These are phyloP conservation scores for Vickermania spadyakhi DNA, from an alignment of 208 protist genomes.

Conservation along the genomic window DNA sequence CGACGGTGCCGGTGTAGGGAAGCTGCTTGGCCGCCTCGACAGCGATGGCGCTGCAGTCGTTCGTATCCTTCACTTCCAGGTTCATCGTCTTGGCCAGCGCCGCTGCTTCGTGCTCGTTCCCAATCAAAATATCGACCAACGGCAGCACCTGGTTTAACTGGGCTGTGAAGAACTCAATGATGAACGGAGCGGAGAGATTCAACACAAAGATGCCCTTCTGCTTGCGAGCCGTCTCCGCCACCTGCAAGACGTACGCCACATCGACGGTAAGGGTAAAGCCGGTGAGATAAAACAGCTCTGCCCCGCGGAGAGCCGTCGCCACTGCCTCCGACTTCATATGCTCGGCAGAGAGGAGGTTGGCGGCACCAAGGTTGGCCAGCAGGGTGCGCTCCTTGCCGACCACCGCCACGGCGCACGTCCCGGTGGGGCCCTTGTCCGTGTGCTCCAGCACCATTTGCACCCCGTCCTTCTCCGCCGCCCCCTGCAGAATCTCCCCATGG, in stretches of 20 bases:
- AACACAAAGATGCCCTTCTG: slow-evolving; percentile 88
- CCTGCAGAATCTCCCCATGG: slow-evolving; percentile 82
- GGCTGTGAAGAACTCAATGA: slow-evolving; percentile 94
- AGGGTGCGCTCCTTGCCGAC: slow-evolving; percentile 91
- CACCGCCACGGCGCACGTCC: slow-evolving; percentile 96
- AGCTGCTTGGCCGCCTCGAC: slow-evolving; percentile 49
- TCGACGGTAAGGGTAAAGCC: slow-evolving; percentile 96
- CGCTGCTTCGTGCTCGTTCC: slow-evolving; percentile 94
- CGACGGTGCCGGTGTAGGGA: slow-evolving; percentile 75
- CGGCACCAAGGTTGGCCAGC: slow-evolving; percentile 95
- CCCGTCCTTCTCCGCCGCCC: slow-evolving; percentile 83
- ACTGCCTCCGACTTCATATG: slow-evolving; percentile 80
- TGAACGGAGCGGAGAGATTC: slow-evolving; percentile 96
- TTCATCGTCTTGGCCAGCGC: slow-evolving; percentile 61
- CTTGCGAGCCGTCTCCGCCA: slow-evolving; percentile 84
- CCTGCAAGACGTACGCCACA: slow-evolving; percentile 79
- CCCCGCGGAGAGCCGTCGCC: slow-evolving; percentile 26
- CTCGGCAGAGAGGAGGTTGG: slow-evolving; percentile 91
- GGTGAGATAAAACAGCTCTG: slow-evolving; percentile 88
- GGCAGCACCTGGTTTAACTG: slow-evolving; percentile 76
- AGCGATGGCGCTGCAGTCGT: slow-evolving; percentile 56
- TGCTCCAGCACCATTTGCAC: slow-evolving; percentile 83
- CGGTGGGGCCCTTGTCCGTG: slow-evolving; percentile 85
- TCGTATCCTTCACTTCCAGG: slow-evolving; percentile 66
- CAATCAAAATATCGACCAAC: slow-evolving; percentile 94